Conservation (phyloP, 371 early-diverging fungal genomes). For the Thermomucor indicae-seudaticae region DNA sequence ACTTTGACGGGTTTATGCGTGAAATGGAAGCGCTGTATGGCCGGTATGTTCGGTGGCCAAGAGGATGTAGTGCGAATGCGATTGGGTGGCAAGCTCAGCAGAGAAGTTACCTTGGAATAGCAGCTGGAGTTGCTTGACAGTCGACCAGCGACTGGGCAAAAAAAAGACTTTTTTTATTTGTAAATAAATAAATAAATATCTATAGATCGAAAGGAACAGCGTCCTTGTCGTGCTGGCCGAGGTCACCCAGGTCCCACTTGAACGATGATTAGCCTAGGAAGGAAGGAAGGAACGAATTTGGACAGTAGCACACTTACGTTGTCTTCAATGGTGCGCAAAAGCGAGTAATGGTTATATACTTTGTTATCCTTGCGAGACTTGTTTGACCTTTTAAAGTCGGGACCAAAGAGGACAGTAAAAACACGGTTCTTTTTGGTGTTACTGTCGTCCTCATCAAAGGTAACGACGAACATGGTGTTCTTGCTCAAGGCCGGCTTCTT, state of each 20-base stretch:
- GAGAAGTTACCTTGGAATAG: constrained; percentile 30
- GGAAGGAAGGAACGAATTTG: too few relatives aligned
- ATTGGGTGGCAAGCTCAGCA: constrained; percentile 47
- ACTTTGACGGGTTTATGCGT: constrained; percentile 50
- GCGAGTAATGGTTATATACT: constrained; percentile 59
- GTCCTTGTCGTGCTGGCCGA: constrained; percentile 8
- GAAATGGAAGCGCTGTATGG: constrained; percentile 52
- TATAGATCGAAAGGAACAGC: constrained; percentile 8
- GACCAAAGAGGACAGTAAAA: constrained; percentile 47
- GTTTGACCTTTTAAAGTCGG: constrained; percentile 29
- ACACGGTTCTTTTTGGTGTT: constrained; percentile 43
- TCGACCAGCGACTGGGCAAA: background rate
- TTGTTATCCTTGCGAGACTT: constrained; percentile 35
- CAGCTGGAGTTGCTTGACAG: constrained; percentile 13
- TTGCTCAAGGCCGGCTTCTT: constrained; percentile 36
- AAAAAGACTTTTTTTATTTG: background rate
- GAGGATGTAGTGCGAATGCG: constrained; percentile 46
- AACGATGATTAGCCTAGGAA: too few relatives aligned
- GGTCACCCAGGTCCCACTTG: constrained; percentile 11
- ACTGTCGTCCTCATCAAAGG: constrained; percentile 48
- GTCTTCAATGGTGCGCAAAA: constrained; percentile 55
- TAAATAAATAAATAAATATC: background rate
- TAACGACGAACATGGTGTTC: constrained; percentile 53
- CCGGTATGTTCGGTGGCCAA: constrained; percentile 50
- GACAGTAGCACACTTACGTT: constrained; percentile 29